Evolutionary conservation across 228 moss, liverwort and hornwort species (phyloP).

Genomic region (Sphagnum fallax): DNA sequence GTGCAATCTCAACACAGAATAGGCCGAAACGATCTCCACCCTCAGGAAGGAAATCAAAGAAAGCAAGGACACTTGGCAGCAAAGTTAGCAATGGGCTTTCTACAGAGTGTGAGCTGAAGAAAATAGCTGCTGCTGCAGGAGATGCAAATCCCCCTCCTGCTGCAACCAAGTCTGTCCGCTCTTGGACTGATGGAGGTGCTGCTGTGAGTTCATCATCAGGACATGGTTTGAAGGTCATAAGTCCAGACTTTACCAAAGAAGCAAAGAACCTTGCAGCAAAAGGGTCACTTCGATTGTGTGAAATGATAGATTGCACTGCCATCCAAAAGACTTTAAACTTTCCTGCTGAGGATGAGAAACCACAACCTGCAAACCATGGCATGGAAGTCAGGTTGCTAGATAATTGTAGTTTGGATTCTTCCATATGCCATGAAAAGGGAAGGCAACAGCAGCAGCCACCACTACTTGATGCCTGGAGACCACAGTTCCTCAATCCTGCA

Average conservation of each 20-base stretch:
- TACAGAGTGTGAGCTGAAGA: neutral
- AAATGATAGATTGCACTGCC: neutral
- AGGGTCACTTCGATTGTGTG: neutral
- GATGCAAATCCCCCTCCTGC: too few species aligned
- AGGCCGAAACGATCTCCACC: neutral
- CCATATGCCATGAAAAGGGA: neutral
- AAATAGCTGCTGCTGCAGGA: neutral
- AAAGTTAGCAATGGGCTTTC: neutral
- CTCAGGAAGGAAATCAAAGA: neutral
- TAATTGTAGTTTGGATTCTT: too few species aligned
- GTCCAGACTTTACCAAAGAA: too few species aligned
- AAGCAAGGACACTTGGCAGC: neutral
- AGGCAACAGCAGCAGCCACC: too few species aligned
- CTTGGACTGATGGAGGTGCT: too few species aligned
- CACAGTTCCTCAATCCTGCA: neutral
- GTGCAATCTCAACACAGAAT: conserved; percentile 21
- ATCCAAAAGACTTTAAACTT: neutral
- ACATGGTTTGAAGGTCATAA: too few species aligned
- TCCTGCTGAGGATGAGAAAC: neutral
- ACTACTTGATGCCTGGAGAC: neutral
- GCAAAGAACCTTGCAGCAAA: neutral
- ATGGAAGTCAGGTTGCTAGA: neutral
- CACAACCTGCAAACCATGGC: neutral
- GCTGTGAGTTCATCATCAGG: too few species aligned
- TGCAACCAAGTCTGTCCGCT: too few species aligned